Evolutionary conservation across 1,139 yeast genomes (phyloP).

Genomic region (Geotrichum citri-aurantii): DNA sequence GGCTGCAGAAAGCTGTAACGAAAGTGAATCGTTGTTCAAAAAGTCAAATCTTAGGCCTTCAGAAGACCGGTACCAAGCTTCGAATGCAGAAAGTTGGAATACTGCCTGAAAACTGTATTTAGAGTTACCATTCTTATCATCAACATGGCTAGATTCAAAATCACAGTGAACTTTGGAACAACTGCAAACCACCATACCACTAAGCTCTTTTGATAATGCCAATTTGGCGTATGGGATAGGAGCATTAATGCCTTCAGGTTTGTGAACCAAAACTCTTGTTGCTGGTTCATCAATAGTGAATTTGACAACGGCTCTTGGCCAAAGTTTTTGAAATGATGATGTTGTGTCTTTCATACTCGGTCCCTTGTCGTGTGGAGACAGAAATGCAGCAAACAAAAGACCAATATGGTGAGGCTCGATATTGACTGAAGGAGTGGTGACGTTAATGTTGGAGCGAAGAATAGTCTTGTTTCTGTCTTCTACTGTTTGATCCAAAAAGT

Average conservation of each 20-base stretch:
- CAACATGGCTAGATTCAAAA: constrained; percentile 31
- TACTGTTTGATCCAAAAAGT: constrained; percentile 23
- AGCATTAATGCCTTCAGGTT: constrained; percentile 13
- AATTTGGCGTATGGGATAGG: constrained; percentile 8
- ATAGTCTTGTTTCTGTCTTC: constrained; percentile 28
- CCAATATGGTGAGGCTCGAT: constrained; percentile 35
- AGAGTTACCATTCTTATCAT: constrained; percentile 21
- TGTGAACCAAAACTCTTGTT: constrained; percentile 30
- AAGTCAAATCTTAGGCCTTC: constrained; percentile 32
- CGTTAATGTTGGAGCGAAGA: constrained; percentile 33
- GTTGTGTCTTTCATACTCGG: constrained; percentile 1
- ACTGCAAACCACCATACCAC: constrained; percentile 30
- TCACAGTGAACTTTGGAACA: constrained; percentile 33
- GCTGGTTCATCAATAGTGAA: constrained; percentile 39
- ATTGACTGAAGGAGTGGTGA: constrained; percentile 39
- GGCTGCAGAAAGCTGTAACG: constrained; percentile 27
- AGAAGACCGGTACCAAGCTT: constrained; percentile 32
- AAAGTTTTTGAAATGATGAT: constrained; percentile 26
- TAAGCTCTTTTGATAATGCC: constrained; percentile 11
- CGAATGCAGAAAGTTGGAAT: constrained; percentile 29
- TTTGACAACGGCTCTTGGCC: constrained; percentile 35
- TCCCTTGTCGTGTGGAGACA: not conserved
- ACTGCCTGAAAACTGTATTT: constrained; percentile 29
- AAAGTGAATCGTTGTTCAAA: constrained; percentile 29
- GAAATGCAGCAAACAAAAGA: constrained; percentile 25